Conservation (phyloP, 2,329 filamentous ascomycete genomes). For the Setomelanomma holmii region DNA sequence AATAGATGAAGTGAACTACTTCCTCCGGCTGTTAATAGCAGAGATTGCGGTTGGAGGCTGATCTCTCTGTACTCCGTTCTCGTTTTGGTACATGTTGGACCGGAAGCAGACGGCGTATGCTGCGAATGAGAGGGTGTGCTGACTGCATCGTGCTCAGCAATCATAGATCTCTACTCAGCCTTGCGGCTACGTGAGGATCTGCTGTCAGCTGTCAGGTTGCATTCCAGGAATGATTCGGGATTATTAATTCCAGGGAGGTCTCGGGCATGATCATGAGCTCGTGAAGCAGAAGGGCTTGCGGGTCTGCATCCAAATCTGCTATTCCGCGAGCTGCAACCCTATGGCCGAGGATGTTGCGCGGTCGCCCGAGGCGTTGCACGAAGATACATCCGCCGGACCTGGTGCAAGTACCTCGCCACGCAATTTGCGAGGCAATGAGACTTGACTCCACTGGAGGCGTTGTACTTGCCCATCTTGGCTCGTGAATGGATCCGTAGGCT, state of each 20-base stretch:
- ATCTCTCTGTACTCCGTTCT: constrained; percentile 5
- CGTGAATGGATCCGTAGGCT: constrained; percentile 25
- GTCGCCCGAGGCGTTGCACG: background rate
- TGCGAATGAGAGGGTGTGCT: constrained; percentile 34
- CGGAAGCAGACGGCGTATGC: background rate
- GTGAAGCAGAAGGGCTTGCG: background rate
- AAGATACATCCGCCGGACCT: constrained; percentile 1
- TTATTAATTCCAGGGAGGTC: background rate
- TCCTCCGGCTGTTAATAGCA: constrained; percentile 14
- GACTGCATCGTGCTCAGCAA: constrained; percentile 35
- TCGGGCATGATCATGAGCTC: background rate
- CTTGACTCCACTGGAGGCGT: background rate
- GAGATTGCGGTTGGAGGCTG: constrained; percentile 8
- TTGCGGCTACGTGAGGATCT: constrained; percentile 20
- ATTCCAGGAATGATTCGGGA: background rate
- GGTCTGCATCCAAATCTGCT: background rate
- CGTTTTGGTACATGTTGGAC: constrained; percentile 1
- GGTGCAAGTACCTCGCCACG: constrained; percentile 3
- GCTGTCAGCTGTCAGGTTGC: constrained; percentile 16
- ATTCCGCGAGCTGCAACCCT: background rate
- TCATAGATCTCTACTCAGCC: constrained; percentile 40
- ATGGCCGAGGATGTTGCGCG: constrained; percentile 1
- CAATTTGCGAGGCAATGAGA: constrained; percentile 4
- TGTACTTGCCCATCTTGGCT: constrained; percentile 14
- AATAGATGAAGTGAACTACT: constrained; percentile 2